Conservation (phyloP, 108 stramenopile species). For the Aurantiochytrium sp. region DNA sequence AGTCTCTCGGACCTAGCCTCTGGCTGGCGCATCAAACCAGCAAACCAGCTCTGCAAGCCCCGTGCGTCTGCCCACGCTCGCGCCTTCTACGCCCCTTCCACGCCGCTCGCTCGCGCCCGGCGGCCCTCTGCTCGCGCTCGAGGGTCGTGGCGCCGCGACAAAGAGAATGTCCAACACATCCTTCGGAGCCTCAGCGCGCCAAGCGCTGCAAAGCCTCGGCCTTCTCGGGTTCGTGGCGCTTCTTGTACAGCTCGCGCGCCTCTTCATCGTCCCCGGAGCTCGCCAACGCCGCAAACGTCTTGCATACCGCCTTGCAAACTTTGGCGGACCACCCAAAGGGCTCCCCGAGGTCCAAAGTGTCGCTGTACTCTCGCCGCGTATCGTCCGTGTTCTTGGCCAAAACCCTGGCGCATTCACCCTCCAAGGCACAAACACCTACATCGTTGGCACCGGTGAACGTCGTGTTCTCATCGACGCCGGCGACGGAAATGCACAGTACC, state of each 20-base stretch:
- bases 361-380: not conserved
- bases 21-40: too few species aligned
- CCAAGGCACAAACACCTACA: conserved; percentile 44
- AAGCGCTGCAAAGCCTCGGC: not conserved
- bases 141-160: too few species aligned
- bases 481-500: conserved; percentile 27
- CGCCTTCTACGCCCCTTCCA: too few species aligned
- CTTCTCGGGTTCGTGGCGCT: not conserved
- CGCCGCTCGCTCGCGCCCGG: too few species aligned
- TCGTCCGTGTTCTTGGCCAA: not conserved
- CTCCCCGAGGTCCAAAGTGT: not conserved
- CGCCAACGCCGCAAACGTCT: not conserved
- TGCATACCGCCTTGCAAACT: not conserved
- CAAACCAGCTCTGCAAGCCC: too few species aligned
- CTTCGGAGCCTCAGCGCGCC: not conserved
- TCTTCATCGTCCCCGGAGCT: not conserved
- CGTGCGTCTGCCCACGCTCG: too few species aligned
- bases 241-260: not conserved
- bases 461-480: conserved; percentile 39
- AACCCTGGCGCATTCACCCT: conserved; percentile 25
- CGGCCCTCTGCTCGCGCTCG: too few species aligned
- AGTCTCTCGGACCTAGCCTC: too few species aligned
- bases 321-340: not conserved
- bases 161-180: not conserved
- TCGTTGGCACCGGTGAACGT: conserved; percentile 31